phyloP scores from a whole-genome alignment of 441 rosid species.

The Viola pubescens region DNA sequence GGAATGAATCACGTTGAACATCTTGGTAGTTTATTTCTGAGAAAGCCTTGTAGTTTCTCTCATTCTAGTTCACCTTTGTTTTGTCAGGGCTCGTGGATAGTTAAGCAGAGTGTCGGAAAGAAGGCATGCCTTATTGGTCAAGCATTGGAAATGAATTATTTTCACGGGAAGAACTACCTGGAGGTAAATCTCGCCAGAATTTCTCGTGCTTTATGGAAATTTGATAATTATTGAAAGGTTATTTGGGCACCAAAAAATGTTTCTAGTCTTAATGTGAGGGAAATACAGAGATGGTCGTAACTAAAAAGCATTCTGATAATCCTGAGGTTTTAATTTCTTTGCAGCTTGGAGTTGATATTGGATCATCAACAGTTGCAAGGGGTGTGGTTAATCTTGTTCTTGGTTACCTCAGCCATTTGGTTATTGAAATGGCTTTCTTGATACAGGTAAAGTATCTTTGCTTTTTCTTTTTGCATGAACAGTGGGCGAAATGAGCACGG shows the following conservation, averaged over 20 bases:
- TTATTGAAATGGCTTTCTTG: constrained; percentile 92
- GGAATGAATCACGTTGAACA: too few species aligned
- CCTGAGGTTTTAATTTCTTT: constrained; percentile 1
- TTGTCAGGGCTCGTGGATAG: constrained; percentile 94
- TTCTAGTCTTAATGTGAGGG: too few species aligned
- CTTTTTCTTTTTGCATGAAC: not conserved
- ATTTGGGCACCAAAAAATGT: too few species aligned
- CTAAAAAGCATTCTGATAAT: not conserved
- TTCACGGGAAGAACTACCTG: constrained; percentile 80
- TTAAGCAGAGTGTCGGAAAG: constrained; percentile 95
- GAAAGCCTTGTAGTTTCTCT: not conserved
- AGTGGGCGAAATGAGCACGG: not conserved
- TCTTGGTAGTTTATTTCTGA: not conserved
- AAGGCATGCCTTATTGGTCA: constrained; percentile 94
- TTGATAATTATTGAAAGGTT: too few species aligned
- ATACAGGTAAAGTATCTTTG: constrained; percentile 51
- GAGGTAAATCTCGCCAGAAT: constrained; percentile 51
- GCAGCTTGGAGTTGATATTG: constrained; percentile 95
- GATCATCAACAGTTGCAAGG: constrained; percentile 92
- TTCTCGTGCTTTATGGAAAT: not conserved
- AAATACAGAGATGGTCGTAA: too few species aligned
- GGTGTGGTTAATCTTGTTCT: constrained; percentile 96
- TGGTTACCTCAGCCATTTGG: constrained; percentile 88
- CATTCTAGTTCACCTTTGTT: constrained; percentile 11
- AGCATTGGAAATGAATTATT: constrained; percentile 86